phyloP scores from a whole-genome alignment of 2,329 filamentous ascomycete species.

The Penicillium concentricum region DNA sequence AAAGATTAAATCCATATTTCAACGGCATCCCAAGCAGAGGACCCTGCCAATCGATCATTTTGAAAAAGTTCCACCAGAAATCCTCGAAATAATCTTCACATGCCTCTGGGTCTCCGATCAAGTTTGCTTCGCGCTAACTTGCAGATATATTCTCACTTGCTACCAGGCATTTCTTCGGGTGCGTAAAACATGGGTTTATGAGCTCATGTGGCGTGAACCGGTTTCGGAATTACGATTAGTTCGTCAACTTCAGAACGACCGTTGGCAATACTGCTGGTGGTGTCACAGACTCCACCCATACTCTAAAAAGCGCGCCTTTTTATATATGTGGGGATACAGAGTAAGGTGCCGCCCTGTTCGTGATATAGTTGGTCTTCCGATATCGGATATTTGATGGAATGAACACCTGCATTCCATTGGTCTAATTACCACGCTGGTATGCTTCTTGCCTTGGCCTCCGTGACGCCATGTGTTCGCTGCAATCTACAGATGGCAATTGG shows the following conservation, averaged over 20 bases:
- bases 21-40: background rate
- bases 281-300: background rate
- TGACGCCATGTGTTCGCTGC: background rate
- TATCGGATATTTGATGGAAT: background rate
- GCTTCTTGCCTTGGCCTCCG: background rate
- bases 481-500: background rate
- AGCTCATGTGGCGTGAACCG: background rate
- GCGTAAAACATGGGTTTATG: background rate
- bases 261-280: background rate
- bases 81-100: background rate
- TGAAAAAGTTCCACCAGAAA: background rate
- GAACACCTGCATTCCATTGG: background rate
- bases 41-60: background rate
- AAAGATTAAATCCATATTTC: background rate
- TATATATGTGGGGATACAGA: background rate
- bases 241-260: background rate
- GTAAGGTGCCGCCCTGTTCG: background rate
- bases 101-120: background rate
- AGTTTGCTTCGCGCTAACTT: background rate
- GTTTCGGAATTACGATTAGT: background rate
- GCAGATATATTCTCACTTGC: background rate
- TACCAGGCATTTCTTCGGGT: background rate
- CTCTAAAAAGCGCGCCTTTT: background rate
- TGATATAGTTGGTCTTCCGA: background rate
- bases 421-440: background rate